Percentiles rank a stretch among this genome's conserved stretches.
These are phyloP conservation scores for Ampelomyces quisqualis DNA, from an alignment of 2,329 filamentous ascomycete genomes.

Conservation along the genomic window DNA sequence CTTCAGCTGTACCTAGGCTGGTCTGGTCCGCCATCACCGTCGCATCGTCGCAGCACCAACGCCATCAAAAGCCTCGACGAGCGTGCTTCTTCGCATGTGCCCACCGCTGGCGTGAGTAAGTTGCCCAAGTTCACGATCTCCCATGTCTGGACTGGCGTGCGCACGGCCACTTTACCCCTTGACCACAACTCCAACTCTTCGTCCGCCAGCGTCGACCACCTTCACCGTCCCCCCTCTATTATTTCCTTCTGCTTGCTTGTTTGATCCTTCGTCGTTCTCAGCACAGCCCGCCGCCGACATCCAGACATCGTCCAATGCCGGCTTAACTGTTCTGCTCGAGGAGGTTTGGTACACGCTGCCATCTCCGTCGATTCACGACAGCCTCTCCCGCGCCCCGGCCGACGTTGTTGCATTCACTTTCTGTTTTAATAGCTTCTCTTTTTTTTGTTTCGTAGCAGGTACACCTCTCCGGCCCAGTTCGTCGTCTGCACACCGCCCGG, in stretches of 20 bases:
- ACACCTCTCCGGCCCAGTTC: slow-evolving; percentile 22
- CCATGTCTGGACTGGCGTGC: slow-evolving; percentile 6
- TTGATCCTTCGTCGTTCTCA: slow-evolving; percentile 27
- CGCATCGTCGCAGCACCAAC: background rate
- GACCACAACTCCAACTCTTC: slow-evolving; percentile 22
- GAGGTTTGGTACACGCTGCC: slow-evolving; percentile 46
- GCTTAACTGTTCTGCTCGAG: slow-evolving; percentile 40
- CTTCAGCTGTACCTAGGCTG: no score
- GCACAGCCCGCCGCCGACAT: slow-evolving; percentile 24
- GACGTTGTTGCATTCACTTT: slow-evolving; percentile 37
- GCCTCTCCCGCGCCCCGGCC: slow-evolving; percentile 37
- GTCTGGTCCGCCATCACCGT: background rate
- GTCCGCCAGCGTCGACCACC: slow-evolving; percentile 25
- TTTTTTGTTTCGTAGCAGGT: slow-evolving; percentile 34
- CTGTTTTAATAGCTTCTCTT: slow-evolving; percentile 42
- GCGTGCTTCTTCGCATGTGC: background rate
- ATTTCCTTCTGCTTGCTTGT: slow-evolving; percentile 38
- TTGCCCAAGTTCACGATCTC: slow-evolving; percentile 15
- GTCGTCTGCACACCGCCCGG: slow-evolving; percentile 11
- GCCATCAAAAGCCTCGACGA: background rate
- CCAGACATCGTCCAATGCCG: slow-evolving; percentile 39
- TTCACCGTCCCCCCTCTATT: slow-evolving; percentile 38
- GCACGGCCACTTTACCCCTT: slow-evolving; percentile 11
- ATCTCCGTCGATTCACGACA: slow-evolving; percentile 43
- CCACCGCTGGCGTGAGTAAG: slow-evolving; percentile 10